Evolutionary conservation across 2,329 filamentous ascomycete species (phyloP), one percentile per base, ranked within the genome.

Genomic region (Pestalotiopsis sp.): DNA sequence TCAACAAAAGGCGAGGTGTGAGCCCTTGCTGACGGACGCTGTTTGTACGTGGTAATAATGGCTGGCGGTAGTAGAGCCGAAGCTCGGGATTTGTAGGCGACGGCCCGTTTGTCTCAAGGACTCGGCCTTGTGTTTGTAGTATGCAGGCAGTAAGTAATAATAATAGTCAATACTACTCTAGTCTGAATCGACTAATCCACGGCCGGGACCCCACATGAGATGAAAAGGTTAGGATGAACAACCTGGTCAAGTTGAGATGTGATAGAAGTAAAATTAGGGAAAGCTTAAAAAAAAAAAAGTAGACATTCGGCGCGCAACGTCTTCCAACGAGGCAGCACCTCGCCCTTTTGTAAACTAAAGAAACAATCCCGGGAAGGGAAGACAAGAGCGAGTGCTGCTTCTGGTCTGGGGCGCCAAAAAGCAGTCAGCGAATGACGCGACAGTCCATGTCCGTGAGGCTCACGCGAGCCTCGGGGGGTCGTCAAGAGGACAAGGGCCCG

Each of bases 251-350:
- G 59, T 13, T 62, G 59, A 62, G 59, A 62, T 38, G 31, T 62
- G 59, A 62, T 62, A 62, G 59, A 62, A 62, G 38, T 62, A 62
- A 62, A 20, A 62, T 62, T 62, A 20, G 59, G 36, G 13, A 62
- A 62, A 36, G n/a, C 59, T 59, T 59, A 59, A 59, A 59, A 31
- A 36, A 61, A 61, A 31, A 36, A 36, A 36, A 36, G 27, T 27
- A 36, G 31, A 36, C 31, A 36, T 9, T 36, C 31, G 14, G 14
- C 27, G 25, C 45, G 17, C 45, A 52, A 52, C 31, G 14, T 7
- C 36, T 14, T 40, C 59, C 31, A 12, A 62, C 27, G 20, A 40
- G 59, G 59, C 59, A 62, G 31, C 59, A 62, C 31, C n/a, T 36
- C 25, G n/a, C 25, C 59, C 59, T 62, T 62, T 62, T 62, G 59